phyloP scores from a whole-genome alignment of 2,329 filamentous ascomycete genomes.

The Monosporascus sp. region DNA sequence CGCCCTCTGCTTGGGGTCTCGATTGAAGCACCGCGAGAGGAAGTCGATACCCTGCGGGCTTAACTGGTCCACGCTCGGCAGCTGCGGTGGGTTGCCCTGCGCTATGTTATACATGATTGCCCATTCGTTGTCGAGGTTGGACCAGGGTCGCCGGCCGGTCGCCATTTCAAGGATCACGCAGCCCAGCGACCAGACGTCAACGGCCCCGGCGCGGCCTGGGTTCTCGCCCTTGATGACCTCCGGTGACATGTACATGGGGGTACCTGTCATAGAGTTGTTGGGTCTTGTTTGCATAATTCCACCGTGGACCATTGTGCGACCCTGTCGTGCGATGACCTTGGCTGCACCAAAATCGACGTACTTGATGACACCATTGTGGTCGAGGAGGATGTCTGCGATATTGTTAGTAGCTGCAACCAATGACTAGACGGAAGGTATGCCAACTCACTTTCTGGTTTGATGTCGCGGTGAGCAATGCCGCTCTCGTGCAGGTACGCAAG shows the following conservation, averaged over 20 bases:
- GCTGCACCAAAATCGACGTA: conserved; percentile 98
- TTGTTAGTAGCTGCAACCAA: conserved; percentile 18
- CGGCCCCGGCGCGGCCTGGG: conserved; percentile 73
- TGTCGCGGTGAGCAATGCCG: conserved; percentile 90
- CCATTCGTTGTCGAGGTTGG: conserved; percentile 96
- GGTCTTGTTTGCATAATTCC: conserved; percentile 53
- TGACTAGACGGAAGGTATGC: conserved; percentile 1
- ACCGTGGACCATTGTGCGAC: conserved; percentile 70
- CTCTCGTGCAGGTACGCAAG: conserved; percentile 89
- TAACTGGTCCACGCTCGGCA: conserved; percentile 78
- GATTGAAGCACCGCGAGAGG: conserved; percentile 76
- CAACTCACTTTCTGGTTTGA: conserved; percentile 90
- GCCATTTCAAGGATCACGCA: conserved; percentile 98
- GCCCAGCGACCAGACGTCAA: conserved; percentile 93
- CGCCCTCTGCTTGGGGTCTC: conserved; percentile 72
- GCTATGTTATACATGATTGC: conserved; percentile 99
- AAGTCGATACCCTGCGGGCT: conserved; percentile 84
- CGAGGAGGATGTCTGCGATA: conserved; percentile 75
- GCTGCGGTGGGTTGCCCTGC: conserved; percentile 84
- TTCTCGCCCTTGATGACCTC: conserved; percentile 93
- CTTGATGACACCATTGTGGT: conserved; percentile 97
- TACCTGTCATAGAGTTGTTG: conserved; percentile 93
- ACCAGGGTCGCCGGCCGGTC: conserved; percentile 90
- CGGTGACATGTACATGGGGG: conserved; percentile 99
- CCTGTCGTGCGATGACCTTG: conserved; percentile 92